phyloP scores from a whole-genome alignment of 1,284 basidiomycete genomes.

The Ustilago bromivora region DNA sequence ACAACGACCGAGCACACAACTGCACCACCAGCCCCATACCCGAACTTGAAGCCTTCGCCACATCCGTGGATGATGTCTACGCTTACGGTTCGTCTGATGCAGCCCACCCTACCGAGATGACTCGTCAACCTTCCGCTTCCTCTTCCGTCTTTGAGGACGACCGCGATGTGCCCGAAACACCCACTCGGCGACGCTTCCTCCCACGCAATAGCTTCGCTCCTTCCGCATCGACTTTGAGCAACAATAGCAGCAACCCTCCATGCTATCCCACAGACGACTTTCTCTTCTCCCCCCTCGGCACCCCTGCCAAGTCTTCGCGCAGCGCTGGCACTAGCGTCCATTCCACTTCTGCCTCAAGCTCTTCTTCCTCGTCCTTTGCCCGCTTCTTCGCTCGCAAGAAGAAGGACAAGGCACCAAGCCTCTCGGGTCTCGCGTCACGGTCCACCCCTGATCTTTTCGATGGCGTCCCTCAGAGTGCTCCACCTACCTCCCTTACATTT shows the following conservation, averaged over 20 bases:
- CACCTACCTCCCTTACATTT: conserved; percentile 52
- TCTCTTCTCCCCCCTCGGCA: conserved; percentile 35
- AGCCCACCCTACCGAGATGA: conserved; percentile 19
- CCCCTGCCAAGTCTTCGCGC: conserved; percentile 19
- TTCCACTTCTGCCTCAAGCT: conserved; percentile 12
- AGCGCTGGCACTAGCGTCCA: conserved; percentile 23
- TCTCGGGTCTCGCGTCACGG: conserved; percentile 30
- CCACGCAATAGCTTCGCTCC: conserved; percentile 40
- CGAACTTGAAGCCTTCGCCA: conserved; percentile 60
- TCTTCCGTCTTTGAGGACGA: conserved; percentile 56
- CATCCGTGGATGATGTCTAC: conserved; percentile 29
- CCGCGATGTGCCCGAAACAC: conserved; percentile 28
- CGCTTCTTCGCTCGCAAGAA: conserved; percentile 59
- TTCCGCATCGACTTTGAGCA: not conserved
- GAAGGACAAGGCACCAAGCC: conserved; percentile 45
- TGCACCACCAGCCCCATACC: conserved; percentile 56
- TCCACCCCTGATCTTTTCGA: conserved; percentile 47
- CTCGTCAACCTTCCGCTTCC: conserved; percentile 39
- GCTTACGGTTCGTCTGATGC: conserved; percentile 9
- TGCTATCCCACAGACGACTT: conserved; percentile 25
- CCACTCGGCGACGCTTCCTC: conserved; percentile 36
- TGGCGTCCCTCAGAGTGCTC: conserved; percentile 49
- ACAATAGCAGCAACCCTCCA: conserved; percentile 12
- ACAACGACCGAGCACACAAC: conserved; percentile 7
- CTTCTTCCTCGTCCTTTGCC: conserved; percentile 34